Conservation (phyloP, 192 early-diverging fungal genomes). For the Backusella westeae region DNA sequence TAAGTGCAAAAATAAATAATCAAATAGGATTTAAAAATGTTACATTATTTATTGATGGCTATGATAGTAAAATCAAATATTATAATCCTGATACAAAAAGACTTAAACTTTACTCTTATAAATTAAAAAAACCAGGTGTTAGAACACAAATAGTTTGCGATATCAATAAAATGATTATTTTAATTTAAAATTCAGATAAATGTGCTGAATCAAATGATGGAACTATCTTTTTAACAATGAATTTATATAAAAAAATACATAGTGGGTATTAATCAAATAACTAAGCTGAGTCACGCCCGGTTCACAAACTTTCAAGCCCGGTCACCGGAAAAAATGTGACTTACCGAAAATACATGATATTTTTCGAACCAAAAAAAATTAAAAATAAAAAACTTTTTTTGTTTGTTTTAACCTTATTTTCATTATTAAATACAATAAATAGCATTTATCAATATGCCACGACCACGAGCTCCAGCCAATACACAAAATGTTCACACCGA, state of each 20-base stretch:
- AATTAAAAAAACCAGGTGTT: not conserved
- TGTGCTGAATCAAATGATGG: not conserved
- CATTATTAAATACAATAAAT: too few species aligned
- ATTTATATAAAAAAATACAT: not conserved
- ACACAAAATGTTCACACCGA: too few species aligned
- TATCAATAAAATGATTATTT: not conserved
- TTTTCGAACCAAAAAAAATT: too few species aligned
- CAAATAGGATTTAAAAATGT: constrained; percentile 1
- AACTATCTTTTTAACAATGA: not conserved
- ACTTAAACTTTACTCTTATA: not conserved
- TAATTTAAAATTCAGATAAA: not conserved
- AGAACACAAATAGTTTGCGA: not conserved
- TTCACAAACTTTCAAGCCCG: too few species aligned
- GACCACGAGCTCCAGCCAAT: too few species aligned
- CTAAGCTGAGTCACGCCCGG: too few species aligned
- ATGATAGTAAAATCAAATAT: not conserved
- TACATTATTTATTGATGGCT: not conserved
- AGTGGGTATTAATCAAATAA: too few species aligned
- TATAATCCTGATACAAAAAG: not conserved
- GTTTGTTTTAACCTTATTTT: too few species aligned
- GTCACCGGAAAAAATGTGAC: too few species aligned
- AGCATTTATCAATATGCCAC: too few species aligned
- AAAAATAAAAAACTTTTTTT: too few species aligned
- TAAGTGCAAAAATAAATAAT: not conserved
- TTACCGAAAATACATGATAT: too few species aligned